Evolutionary conservation across 2,329 filamentous ascomycete species (phyloP).

Genomic region (Thelonectria rubi): DNA sequence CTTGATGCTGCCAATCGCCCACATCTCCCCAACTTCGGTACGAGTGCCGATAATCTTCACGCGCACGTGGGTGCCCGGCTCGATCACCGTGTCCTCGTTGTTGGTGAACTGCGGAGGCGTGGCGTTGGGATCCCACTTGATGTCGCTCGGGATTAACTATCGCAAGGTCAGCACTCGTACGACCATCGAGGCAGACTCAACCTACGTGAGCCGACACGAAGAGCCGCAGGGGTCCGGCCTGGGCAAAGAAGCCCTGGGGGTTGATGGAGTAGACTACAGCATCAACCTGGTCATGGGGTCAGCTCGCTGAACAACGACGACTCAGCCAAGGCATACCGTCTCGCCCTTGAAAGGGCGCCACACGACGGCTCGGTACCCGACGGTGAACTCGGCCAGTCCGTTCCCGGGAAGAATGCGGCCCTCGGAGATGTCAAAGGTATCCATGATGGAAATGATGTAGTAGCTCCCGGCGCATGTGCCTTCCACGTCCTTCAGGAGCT

Average conservation of each 20-base stretch:
- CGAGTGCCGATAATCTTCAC: slow-evolving; percentile 94
- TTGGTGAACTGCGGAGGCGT: slow-evolving; percentile 98
- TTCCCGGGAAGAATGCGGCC: slow-evolving; percentile 91
- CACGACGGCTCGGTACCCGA: slow-evolving; percentile 93
- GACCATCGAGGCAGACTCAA: slow-evolving; percentile 29
- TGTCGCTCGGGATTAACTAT: slow-evolving; percentile 88
- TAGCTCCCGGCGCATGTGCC: slow-evolving; percentile 95
- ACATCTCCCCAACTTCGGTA: slow-evolving; percentile 94
- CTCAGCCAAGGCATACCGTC: slow-evolving; percentile 71
- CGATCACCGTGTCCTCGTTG: slow-evolving; percentile 91
- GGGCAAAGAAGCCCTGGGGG: slow-evolving; percentile 88
- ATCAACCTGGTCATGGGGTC: slow-evolving; percentile 74
- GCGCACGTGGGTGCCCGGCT: slow-evolving; percentile 91
- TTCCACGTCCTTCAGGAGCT: slow-evolving; percentile 92
- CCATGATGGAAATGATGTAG: slow-evolving; percentile 98
- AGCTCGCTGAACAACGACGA: slow-evolving; percentile 39
- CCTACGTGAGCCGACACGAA: slow-evolving; percentile 86
- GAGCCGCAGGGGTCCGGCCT: slow-evolving; percentile 79
- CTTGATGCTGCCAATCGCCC: slow-evolving; percentile 97
- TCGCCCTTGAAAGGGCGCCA: slow-evolving; percentile 99
- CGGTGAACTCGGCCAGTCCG: slow-evolving; percentile 92
- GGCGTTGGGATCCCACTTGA: slow-evolving; percentile 94
- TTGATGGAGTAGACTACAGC: slow-evolving; percentile 93
- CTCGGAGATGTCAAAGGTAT: slow-evolving; percentile 93
- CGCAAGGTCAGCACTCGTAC: slow-evolving; percentile 23